phyloP scores from a whole-genome alignment of 2,329 filamentous ascomycete genomes.

The Fusarium torreyae region DNA sequence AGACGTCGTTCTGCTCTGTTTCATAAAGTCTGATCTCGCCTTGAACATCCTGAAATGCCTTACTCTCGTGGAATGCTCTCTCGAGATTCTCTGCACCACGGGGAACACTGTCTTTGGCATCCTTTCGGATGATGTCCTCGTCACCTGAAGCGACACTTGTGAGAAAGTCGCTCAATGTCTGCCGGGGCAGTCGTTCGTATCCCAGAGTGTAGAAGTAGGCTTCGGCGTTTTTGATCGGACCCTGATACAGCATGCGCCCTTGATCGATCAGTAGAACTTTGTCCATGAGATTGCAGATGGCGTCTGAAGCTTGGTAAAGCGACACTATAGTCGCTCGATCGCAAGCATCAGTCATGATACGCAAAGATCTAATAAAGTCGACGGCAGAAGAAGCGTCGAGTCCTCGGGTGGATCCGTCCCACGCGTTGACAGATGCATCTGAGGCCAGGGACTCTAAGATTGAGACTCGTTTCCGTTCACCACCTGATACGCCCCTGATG shows the following conservation, averaged over 20 bases:
- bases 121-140: too few relatives aligned
- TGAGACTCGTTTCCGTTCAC: conserved; percentile 83
- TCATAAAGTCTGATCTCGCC: conserved; percentile 77
- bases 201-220: conserved; percentile 77
- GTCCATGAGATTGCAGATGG: conserved; percentile 72
- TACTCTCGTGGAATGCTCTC: conserved; percentile 73
- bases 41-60: conserved; percentile 70
- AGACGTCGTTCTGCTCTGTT: conserved; percentile 51
- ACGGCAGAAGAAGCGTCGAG: conserved; percentile 83
- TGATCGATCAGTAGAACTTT: conserved; percentile 84
- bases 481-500: conserved; percentile 81
- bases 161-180: conserved; percentile 70
- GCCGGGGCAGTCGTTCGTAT: conserved; percentile 76
- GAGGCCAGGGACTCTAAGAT: conserved; percentile 83
- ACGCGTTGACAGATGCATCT: conserved; percentile 79
- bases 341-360: conserved; percentile 81
- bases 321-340: conserved; percentile 67
- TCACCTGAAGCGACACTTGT: conserved; percentile 73
- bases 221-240: conserved; percentile 71
- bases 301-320: conserved; percentile 60
- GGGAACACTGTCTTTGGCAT: conserved; percentile 64
- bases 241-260: conserved; percentile 77
- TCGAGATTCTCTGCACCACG: conserved; percentile 78
- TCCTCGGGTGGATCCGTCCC: conserved; percentile 85
- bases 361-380: conserved; percentile 79